Evolutionary conservation across 306 rosid species (phyloP).

Genomic region (Sphenostylis stenocarpa): DNA sequence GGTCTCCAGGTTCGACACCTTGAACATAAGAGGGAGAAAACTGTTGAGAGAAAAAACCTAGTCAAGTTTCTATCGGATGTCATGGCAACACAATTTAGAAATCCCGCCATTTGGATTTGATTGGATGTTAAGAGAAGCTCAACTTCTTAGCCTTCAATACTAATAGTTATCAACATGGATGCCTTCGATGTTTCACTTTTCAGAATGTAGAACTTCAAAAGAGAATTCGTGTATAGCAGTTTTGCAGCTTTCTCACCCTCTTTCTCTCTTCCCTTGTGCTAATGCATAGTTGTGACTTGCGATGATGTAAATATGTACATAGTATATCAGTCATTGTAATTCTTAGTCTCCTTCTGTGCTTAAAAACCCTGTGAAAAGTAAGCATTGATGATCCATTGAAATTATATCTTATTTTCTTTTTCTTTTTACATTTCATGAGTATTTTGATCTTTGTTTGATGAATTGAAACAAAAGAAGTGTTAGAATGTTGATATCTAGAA

Average conservation of each 20-base stretch:
- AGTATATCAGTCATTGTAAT: background rate
- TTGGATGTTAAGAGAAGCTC: slow-evolving; percentile 5
- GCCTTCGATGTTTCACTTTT: slow-evolving; percentile 1
- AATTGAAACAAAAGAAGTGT: background rate
- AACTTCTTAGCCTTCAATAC: slow-evolving; percentile 22
- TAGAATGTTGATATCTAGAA: background rate
- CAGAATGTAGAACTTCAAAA: background rate
- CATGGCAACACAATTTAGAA: slow-evolving; percentile 75
- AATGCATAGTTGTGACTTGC: slow-evolving; percentile 3
- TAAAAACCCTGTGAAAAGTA: background rate
- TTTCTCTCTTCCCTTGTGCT: background rate
- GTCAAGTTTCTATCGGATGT: slow-evolving; percentile 73
- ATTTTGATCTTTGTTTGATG: background rate
- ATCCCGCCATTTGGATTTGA: slow-evolving; percentile 78
- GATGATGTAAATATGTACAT: slow-evolving; percentile 31
- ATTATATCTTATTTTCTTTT: background rate
- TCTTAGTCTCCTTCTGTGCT: slow-evolving; percentile 1
- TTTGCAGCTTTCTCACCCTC: slow-evolving; percentile 10
- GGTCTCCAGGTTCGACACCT: slow-evolving; percentile 84
- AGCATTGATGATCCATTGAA: background rate
- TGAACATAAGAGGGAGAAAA: slow-evolving; percentile 82
- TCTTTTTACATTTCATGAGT: background rate
- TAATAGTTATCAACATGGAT: slow-evolving; percentile 5
- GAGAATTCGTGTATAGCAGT: slow-evolving; percentile 25
- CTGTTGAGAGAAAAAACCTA: slow-evolving; percentile 56